Evolutionary conservation across 495 filamentous ascomycete species (phyloP).

Genomic region (Lichenothelia convexa): DNA sequence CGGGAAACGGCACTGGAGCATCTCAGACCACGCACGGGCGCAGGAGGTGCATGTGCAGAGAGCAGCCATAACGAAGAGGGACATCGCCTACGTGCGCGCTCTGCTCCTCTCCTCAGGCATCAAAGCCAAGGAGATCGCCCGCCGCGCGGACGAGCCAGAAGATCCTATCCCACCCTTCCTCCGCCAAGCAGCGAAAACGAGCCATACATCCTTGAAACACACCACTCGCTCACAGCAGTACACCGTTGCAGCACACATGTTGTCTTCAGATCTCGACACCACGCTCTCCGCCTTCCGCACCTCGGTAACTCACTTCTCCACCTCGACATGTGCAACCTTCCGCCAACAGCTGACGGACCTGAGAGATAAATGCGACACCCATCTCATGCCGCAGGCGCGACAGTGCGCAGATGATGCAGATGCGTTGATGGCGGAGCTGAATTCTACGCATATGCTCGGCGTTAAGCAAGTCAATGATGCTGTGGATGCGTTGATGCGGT

Average conservation of each 20-base stretch:
- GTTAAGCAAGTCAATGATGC: constrained; percentile 62
- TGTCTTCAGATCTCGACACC: constrained; percentile 37
- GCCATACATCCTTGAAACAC: constrained; percentile 21
- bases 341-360: constrained; percentile 29
- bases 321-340: constrained; percentile 26
- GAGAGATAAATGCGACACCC: constrained; percentile 30
- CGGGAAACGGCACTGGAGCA: constrained; percentile 45
- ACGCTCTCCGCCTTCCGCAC: constrained; percentile 35
- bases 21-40: constrained; percentile 36
- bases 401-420: constrained; percentile 58
- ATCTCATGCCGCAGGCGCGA: constrained; percentile 45
- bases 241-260: constrained; percentile 45
- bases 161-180: constrained; percentile 20
- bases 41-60: constrained; percentile 19
- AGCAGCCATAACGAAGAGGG: constrained; percentile 25
- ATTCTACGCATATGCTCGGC: constrained; percentile 50
- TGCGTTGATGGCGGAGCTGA: constrained; percentile 50
- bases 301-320: constrained; percentile 33
- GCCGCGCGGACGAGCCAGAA: constrained; percentile 34
- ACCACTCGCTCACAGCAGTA: constrained; percentile 45
- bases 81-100: constrained; percentile 55
- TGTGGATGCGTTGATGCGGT: constrained; percentile 53
- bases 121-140: constrained; percentile 62
- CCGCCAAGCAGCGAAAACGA: constrained; percentile 24
- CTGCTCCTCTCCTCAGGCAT: constrained; percentile 67